Conservation (phyloP, 2,329 filamentous ascomycete genomes). For the Claviceps arundinis region DNA sequence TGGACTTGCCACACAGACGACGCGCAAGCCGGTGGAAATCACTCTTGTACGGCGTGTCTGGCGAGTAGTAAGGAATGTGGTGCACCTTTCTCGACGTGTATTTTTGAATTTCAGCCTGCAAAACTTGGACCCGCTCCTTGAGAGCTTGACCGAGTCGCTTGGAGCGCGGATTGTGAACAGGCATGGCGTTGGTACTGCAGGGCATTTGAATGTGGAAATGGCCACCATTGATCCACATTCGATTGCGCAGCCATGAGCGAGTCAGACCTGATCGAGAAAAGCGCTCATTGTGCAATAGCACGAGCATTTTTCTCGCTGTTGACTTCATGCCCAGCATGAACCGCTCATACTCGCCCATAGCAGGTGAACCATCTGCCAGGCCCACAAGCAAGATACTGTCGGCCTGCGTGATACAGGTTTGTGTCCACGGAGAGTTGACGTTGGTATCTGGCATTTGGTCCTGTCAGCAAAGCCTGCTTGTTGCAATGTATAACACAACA, state of each 20-base stretch:
- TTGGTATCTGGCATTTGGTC: conserved; percentile 55
- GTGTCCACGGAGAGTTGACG: conserved; percentile 95
- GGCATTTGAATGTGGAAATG: conserved; percentile 98
- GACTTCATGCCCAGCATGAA: conserved; percentile 96
- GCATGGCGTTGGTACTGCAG: conserved; percentile 62
- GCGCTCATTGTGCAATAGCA: conserved; percentile 77
- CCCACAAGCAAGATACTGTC: conserved; percentile 92
- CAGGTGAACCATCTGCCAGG: conserved; percentile 76
- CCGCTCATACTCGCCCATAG: conserved; percentile 89
- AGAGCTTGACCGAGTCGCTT: conserved; percentile 74
- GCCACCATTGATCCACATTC: conserved; percentile 95
- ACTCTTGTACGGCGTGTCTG: conserved; percentile 86
- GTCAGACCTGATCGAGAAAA: conserved; percentile 79
- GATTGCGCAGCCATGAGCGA: conserved; percentile 77
- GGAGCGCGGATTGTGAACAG: conserved; percentile 53
- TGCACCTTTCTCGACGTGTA: conserved; percentile 91
- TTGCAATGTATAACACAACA: conserved; percentile 1
- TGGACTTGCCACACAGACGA: conserved; percentile 81
- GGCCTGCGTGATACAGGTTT: conserved; percentile 92
- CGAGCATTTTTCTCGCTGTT: conserved; percentile 83
- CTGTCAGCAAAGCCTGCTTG: conserved; percentile 16
- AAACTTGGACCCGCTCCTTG: conserved; percentile 83
- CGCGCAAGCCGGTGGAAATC: conserved; percentile 91
- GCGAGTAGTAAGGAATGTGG: conserved; percentile 77
- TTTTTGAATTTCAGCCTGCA: conserved; percentile 96